Conservation (phyloP, 768 basidiomycete species). For the Pulveroboletus sp. region DNA sequence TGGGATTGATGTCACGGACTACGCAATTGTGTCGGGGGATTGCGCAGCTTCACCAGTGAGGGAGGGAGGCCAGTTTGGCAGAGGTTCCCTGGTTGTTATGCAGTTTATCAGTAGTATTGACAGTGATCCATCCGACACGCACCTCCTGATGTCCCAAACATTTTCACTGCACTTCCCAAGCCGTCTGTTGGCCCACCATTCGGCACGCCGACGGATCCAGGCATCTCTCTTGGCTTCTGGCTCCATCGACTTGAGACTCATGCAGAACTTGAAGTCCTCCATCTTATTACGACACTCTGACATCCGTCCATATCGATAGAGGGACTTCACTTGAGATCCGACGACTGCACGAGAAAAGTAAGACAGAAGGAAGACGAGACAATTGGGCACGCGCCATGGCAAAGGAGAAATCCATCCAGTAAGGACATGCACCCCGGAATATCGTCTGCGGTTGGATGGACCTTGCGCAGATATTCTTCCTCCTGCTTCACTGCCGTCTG, state of each 20-base stretch:
- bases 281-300: conserved; percentile 70
- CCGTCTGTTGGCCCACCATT: conserved; percentile 89
- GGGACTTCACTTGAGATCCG: conserved; percentile 71
- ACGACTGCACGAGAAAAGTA: conserved; percentile 47
- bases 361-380: conserved; percentile 4
- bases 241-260: conserved; percentile 73
- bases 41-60: conserved; percentile 19
- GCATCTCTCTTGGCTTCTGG: conserved; percentile 73
- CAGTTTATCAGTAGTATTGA: conserved; percentile 1
- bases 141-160: conserved; percentile 89
- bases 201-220: conserved; percentile 84
- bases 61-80: conserved; percentile 27
- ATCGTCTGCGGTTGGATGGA: conserved; percentile 74
- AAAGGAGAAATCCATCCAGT: conserved; percentile 67
- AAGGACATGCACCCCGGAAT: conserved; percentile 78
- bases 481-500: conserved; percentile 62
- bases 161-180: conserved; percentile 85
- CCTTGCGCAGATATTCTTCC: conserved; percentile 52
- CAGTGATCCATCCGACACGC: conserved; percentile 28
- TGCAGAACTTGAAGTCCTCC: conserved; percentile 94
- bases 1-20: background rate
- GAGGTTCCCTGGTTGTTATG: conserved; percentile 15
- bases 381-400: conserved; percentile 48
- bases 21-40: conserved; percentile 23
- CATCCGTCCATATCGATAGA: conserved; percentile 82